Evolutionary conservation across 441 rosid species (phyloP).

Genomic region (Daphne laureola): DNA sequence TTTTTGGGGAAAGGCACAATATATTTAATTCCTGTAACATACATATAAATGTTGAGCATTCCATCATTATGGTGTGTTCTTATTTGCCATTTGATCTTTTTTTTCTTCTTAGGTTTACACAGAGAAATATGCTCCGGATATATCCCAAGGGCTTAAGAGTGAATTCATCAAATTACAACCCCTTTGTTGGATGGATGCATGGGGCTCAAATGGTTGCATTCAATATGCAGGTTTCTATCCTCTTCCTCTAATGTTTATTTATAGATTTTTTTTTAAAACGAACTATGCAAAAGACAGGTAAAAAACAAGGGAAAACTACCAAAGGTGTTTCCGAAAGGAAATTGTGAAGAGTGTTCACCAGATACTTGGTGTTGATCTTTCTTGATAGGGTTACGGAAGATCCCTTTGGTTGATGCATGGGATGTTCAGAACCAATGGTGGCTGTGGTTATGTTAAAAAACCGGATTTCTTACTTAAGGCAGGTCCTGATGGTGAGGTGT

Average conservation of each 20-base stretch:
- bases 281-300: too few relatives aligned
- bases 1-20: too few relatives aligned
- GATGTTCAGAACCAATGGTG: slow-evolving; percentile 77
- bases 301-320: too few relatives aligned
- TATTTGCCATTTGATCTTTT: slow-evolving; percentile 9
- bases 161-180: slow-evolving; percentile 86
- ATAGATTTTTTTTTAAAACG: too few relatives aligned
- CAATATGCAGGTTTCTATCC: slow-evolving; percentile 79
- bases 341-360: too few relatives aligned
- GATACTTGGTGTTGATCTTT: neutral
- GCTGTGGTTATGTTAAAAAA: slow-evolving; percentile 77
- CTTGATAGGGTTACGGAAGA: slow-evolving; percentile 56
- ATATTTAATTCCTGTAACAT: too few relatives aligned
- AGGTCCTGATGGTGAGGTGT: slow-evolving; percentile 36
- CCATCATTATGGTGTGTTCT: neutral
- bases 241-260: neutral
- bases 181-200: slow-evolving; percentile 82
- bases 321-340: too few relatives aligned
- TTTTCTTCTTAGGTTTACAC: slow-evolving; percentile 85
- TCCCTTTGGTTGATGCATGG: slow-evolving; percentile 83
- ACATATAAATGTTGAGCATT: too few relatives aligned
- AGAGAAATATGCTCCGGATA: slow-evolving; percentile 67
- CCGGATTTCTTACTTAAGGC: slow-evolving; percentile 49
- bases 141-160: slow-evolving; percentile 81
- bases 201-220: slow-evolving; percentile 99